phyloP scores from a whole-genome alignment of 2,329 filamentous ascomycete species.

The Colletotrichum trifolii region DNA sequence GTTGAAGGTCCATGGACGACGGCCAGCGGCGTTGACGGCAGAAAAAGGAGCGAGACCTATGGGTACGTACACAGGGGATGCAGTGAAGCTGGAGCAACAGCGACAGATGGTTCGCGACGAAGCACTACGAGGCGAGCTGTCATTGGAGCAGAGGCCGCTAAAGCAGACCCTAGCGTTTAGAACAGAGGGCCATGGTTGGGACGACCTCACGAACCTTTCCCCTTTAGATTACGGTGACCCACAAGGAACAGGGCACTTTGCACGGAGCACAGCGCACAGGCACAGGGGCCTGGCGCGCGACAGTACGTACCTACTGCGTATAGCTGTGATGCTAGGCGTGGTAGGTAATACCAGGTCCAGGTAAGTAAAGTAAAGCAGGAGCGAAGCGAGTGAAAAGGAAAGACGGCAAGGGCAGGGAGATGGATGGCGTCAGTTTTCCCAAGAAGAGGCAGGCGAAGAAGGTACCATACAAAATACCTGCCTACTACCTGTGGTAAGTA shows the following conservation, averaged over 20 bases:
- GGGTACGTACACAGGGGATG: neutral
- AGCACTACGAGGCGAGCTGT: neutral
- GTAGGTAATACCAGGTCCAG: no score
- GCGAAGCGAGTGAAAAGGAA: slow-evolving; percentile 20
- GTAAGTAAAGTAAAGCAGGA: slow-evolving; percentile 2
- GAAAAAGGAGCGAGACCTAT: slow-evolving; percentile 14
- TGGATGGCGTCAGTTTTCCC: no score
- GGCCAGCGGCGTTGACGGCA: neutral
- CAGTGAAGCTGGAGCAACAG: no score
- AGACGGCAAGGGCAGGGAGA: slow-evolving; percentile 15
- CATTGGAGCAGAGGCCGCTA: slow-evolving; percentile 30
- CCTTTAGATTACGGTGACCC: slow-evolving; percentile 19
- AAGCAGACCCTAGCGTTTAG: slow-evolving; percentile 7
- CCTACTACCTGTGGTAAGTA: no score
- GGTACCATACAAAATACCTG: no score
- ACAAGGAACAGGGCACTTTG: neutral
- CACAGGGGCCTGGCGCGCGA: no score
- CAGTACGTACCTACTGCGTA: no score
- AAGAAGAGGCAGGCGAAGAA: no score
- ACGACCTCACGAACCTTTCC: slow-evolving; percentile 15
- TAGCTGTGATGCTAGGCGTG: no score
- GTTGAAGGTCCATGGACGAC: no score
- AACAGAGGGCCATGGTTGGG: neutral
- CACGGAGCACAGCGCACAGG: no score
- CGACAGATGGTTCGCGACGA: slow-evolving; percentile 7